Base-by-base conservation (phyloP, 768 basidiomycete species). In the Suillus variegatus region DNA sequence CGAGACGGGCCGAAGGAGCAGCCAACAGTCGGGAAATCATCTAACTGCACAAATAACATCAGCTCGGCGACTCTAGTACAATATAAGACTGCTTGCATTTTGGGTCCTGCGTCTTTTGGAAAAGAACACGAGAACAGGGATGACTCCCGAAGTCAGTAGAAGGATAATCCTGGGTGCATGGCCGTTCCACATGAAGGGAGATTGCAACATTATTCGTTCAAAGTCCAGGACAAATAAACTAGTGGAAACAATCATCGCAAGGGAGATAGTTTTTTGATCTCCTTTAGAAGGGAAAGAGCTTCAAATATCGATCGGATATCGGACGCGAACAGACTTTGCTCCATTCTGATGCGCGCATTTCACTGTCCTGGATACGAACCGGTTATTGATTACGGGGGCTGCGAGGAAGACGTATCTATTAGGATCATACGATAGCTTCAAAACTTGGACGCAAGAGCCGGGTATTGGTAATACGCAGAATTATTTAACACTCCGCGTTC, bases 1-100 rank as follows among this genome's bases (percentile, higher is more conserved):
- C 38, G 14, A 40, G 22, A 58, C 0, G 79, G 43, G 47, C 73
- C 70, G 13, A 54, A 63, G 2, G 65, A 71, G 7, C 66, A 71
- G 4, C 78, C 77, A 3, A 74, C 60, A 4, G 75, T 71, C 0
- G 80, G 80, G 2, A 80, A 74, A 7, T 52, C 54, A n/a, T 71
- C 64, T 9, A 75, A 64, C 76, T 76, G 49, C 16, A 36, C 20
- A 36, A 6, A 40, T 6, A 22, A 8, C 4, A 18, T 58, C 38
- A 58, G 38, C 40, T 10, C 18, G 2, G 25, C 22, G 8, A 25
- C 36, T 6, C 22, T 22, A 40, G 22, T 13, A 41, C 0, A 58
- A 58, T 12, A 10, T 58, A 58, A 22, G 16, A 25, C 16, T 25
- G 8, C 38, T 16, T 58, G 40, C 57, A 2, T 58, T 58, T 58